Evolutionary conservation across 495 filamentous ascomycete genomes (phyloP), one percentile per base, ranked within the genome.

Genomic region (Aspergillus ostianus): DNA sequence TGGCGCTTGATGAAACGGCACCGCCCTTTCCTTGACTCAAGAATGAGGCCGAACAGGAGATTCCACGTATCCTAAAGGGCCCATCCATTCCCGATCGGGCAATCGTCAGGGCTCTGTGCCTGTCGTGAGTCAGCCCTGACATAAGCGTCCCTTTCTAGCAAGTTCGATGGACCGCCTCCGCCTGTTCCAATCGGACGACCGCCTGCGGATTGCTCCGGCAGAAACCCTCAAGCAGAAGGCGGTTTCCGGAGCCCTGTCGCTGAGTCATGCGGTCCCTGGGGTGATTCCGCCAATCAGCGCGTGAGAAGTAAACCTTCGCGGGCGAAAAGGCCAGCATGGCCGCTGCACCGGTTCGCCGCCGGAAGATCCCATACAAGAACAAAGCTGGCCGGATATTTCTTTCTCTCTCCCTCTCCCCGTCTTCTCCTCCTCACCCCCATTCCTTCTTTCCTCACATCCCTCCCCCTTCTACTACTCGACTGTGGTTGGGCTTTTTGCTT

Each of bases 301-400:
- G 17, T 65, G 70, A 79, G 71, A 57, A 79, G 75, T 80, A 71
- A 77, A 70, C 75, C 74, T 64, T 66, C 61, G 59, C 65, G 62
- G 59, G 59, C 64, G 73, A 78, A 80, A 77, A 80, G 75, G 77
- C 72, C 77, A 78, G 68, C 68, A 73, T 80, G 77, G 77, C 74
- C 74, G 71, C 70, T 75, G 70, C 36, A 10, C 36, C 12, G 9
- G 36, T 41, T 41, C 64, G 18, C 29, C 45, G 55, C 13, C 47
- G 5, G 46, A 15, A 23, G 26, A 29, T 27, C 54, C 55, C 51
- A 66, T 67, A 71, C 62, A 68, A 71, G 66, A 69, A 51, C 48
- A 54, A 12, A 67, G 49, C 60, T 59, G 46, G 53, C 56, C 51
- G 46, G 46, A 51, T 57, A 52, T 49, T 51, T 47, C 56, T 52